phyloP scores from a whole-genome alignment of 1,139 yeast genomes.

The Yamadazyma trypodendri region DNA sequence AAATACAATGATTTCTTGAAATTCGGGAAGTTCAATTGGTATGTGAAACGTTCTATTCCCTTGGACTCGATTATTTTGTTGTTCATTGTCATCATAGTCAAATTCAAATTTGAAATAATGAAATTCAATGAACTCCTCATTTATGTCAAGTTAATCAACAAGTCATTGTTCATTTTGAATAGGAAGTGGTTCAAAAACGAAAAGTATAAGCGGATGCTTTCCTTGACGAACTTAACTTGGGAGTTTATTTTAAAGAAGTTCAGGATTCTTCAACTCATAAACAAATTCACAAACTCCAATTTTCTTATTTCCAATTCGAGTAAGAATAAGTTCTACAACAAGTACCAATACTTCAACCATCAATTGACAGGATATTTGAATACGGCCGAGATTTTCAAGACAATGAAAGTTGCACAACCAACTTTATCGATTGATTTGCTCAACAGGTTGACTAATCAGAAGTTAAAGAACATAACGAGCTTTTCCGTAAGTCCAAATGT shows the following conservation, averaged over 20 bases:
- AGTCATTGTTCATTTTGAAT: constrained; percentile 43
- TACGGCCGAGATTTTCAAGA: constrained; percentile 40
- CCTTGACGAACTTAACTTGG: constrained; percentile 45
- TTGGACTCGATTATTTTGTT: constrained; percentile 57
- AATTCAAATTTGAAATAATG: constrained; percentile 47
- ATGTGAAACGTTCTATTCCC: constrained; percentile 57
- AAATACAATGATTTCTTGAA: constrained; percentile 48
- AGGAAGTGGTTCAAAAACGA: constrained; percentile 49
- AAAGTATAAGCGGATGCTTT: constrained; percentile 46
- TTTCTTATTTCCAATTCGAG: constrained; percentile 15
- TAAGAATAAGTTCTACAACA: constrained; percentile 15
- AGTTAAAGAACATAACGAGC: constrained; percentile 6
- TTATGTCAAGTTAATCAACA: constrained; percentile 41
- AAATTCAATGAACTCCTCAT: constrained; percentile 32
- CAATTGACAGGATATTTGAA: constrained; percentile 41
- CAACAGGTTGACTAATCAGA: constrained; percentile 14
- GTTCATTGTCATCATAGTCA: constrained; percentile 52
- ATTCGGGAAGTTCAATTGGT: constrained; percentile 58
- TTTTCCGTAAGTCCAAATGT: background rate
- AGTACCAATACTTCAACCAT: constrained; percentile 39
- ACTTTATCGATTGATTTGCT: constrained; percentile 15
- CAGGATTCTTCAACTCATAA: constrained; percentile 31
- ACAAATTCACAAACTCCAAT: constrained; percentile 25
- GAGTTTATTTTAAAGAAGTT: constrained; percentile 41
- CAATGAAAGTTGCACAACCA: constrained; percentile 48